Evolutionary conservation across 2,329 filamentous ascomycete genomes (phyloP).

Genomic region (Penicillium sp.): DNA sequence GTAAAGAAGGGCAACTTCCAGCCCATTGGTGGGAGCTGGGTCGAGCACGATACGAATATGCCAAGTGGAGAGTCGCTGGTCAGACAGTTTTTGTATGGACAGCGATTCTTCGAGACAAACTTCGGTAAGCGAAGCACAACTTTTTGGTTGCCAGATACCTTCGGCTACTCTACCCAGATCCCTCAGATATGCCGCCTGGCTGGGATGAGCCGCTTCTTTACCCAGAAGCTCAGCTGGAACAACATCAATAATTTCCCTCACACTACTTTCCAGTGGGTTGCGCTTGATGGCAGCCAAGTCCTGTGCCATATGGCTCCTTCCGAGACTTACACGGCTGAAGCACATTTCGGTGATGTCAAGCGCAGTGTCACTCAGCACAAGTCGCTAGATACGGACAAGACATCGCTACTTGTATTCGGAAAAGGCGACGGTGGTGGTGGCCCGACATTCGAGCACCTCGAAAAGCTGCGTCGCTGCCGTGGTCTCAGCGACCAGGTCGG

Average conservation of each 20-base stretch:
- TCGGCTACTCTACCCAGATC: constrained; percentile 90
- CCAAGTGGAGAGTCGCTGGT: constrained; percentile 90
- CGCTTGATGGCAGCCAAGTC: constrained; percentile 89
- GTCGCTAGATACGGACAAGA: constrained; percentile 84
- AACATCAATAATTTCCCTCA: constrained; percentile 99
- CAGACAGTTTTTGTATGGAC: constrained; percentile 89
- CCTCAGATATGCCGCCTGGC: constrained; percentile 86
- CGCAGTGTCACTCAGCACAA: constrained; percentile 88
- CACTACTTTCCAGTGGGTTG: constrained; percentile 97
- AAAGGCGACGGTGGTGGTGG: constrained; percentile 95
- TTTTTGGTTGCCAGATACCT: constrained; percentile 97
- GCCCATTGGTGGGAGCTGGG: constrained; percentile 94
- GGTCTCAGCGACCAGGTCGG: constrained; percentile 83
- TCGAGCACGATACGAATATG: constrained; percentile 97
- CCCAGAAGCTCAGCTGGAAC: constrained; percentile 98
- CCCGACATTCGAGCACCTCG: constrained; percentile 84
- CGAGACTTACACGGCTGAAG: constrained; percentile 90
- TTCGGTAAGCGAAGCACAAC: constrained; percentile 83
- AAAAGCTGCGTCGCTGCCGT: constrained; percentile 86
- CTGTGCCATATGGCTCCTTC: constrained; percentile 95
- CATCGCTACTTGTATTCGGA: constrained; percentile 84
- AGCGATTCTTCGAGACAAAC: constrained; percentile 85
- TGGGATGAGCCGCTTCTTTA: constrained; percentile 95
- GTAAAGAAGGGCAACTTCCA: constrained; percentile 86
- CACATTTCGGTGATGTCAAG: constrained; percentile 87